Base-by-base conservation (phyloP, 1,139 yeast species). In the Kodamaea alishanica region DNA sequence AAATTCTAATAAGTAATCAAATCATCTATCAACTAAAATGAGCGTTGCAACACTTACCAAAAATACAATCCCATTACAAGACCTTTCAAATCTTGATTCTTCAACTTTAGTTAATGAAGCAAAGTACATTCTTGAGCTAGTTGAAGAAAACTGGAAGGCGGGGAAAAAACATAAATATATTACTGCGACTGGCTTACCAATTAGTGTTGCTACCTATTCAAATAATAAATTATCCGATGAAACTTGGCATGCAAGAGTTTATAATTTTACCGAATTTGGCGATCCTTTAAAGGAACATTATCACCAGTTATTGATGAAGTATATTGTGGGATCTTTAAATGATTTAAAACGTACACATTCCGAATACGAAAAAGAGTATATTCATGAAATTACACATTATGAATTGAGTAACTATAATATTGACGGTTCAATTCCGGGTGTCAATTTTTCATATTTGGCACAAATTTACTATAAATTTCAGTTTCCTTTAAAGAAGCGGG, bases 381-480 rank as follows among this genome's bases (percentile, higher is more conserved):
- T 68, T 34, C 60, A 66, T 35, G 65, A 60, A 32, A 43, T 66
- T 12, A 50, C 51, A 29, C 52, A 54, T 34, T 62, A 48, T 42
- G 53, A 56, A 24, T 38, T 55, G 28, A 52, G 47, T 26, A 52
- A 51, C 6, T 49, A 34, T 41, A 46, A 32, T 26, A 41, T 43
- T 30, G 34, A 28, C 3, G 49, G 44, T 8, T 40, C 47, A n/a
- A 24, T 20, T n/a, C 41, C 36, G 6, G 44, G 42, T n/a, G 31
- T 41, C 7, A 33, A 42, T 11, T 26, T 50, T 24, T 42, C 58
- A 9, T 57, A 57, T 43, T 44, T 54, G 42, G 54, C 52, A 2
- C 54, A 47, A 49, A 66, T 77, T 22, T 66, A 62, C 41, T 79
- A 79, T 59, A 61, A 63, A 46, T 67, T 79, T 39, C 80, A 76